Percentiles rank a stretch among this genome's conserved stretches.
Conservation (phyloP, 352 stramenopile species). For the Pythium volutum region DNA sequence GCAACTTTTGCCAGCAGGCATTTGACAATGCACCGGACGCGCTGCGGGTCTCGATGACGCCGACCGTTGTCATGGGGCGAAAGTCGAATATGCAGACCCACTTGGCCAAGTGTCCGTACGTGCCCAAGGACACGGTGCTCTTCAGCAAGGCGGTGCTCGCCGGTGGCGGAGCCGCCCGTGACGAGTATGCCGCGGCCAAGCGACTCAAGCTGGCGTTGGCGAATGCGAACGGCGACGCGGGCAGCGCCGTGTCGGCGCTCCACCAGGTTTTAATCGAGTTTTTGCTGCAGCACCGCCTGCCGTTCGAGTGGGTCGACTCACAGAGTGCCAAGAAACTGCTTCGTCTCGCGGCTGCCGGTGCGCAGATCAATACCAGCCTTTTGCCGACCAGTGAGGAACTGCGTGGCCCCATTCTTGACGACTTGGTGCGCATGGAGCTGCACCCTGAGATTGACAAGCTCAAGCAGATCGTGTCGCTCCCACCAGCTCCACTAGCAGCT, state of each 20-base stretch:
- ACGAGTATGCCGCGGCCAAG: conserved; percentile 15
- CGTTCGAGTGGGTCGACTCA: conserved; percentile 65
- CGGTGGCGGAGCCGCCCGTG: not conserved
- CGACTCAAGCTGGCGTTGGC: conserved; percentile 8
- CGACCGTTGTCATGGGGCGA: conserved; percentile 61
- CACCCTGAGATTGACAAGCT: conserved; percentile 34
- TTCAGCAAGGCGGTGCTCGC: conserved; percentile 21
- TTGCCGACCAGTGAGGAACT: conserved; percentile 36
- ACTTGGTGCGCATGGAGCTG: conserved; percentile 33
- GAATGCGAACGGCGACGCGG: conserved; percentile 1
- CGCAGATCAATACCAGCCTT: conserved; percentile 17
- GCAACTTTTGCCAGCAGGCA: conserved; percentile 80
- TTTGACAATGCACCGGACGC: conserved; percentile 45
- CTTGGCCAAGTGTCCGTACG: conserved; percentile 68
- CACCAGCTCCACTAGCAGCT: not conserved
- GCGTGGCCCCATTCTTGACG: conserved; percentile 40
- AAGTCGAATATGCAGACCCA: conserved; percentile 87
- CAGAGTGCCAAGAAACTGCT: conserved; percentile 52
- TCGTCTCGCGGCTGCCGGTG: conserved; percentile 21
- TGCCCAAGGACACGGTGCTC: conserved; percentile 46
- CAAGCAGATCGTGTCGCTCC: conserved; percentile 31
- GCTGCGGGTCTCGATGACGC: conserved; percentile 47
- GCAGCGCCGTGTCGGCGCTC: conserved; percentile 21
- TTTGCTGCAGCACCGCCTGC: conserved; percentile 57
- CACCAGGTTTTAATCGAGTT: conserved; percentile 47